phyloP scores from a whole-genome alignment of 805 yeast species.

The Teunomyces lycoperdinae region DNA sequence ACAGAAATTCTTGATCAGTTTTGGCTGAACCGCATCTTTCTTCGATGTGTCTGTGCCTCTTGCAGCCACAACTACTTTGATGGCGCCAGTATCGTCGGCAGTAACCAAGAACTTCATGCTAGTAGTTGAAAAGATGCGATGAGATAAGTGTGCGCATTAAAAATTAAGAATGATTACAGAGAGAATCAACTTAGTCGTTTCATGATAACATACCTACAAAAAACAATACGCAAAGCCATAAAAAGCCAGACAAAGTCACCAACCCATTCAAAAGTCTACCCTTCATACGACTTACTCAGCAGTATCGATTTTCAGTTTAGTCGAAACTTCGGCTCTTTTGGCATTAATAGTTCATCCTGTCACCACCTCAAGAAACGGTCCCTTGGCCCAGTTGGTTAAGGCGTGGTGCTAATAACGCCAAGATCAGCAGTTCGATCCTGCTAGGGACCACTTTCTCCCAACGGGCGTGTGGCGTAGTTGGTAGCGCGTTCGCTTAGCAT shows the following conservation, averaged over 20 bases:
- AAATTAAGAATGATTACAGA: no score
- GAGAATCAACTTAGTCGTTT: background rate
- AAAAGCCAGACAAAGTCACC: no score
- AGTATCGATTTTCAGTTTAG: no score
- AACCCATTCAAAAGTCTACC: background rate
- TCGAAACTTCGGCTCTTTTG: no score
- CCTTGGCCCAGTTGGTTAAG: slow-evolving; percentile 56
- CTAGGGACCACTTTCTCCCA: slow-evolving; percentile 59
- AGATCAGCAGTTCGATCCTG: slow-evolving; percentile 86
- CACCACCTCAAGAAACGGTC: slow-evolving; percentile 24
- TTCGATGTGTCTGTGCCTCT: slow-evolving; percentile 79
- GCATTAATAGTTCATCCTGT: background rate
- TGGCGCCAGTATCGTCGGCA: slow-evolving; percentile 63
- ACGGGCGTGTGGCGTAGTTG: slow-evolving; percentile 49
- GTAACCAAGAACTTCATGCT: slow-evolving; percentile 61
- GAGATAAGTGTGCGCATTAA: background rate
- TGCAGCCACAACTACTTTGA: slow-evolving; percentile 61
- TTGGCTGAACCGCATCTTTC: slow-evolving; percentile 64
- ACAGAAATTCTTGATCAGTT: slow-evolving; percentile 44
- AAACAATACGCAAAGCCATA: no score
- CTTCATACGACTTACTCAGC: background rate
- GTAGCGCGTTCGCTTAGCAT: slow-evolving; percentile 51
- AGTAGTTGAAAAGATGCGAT: background rate
- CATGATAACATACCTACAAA: background rate
- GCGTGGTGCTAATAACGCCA: slow-evolving; percentile 54